A percentile compares a stretch with the other conserved stretches of the same genome.
phyloP scores from a whole-genome alignment of 768 basidiomycete species.

The Punctularia strigosozonata region DNA sequence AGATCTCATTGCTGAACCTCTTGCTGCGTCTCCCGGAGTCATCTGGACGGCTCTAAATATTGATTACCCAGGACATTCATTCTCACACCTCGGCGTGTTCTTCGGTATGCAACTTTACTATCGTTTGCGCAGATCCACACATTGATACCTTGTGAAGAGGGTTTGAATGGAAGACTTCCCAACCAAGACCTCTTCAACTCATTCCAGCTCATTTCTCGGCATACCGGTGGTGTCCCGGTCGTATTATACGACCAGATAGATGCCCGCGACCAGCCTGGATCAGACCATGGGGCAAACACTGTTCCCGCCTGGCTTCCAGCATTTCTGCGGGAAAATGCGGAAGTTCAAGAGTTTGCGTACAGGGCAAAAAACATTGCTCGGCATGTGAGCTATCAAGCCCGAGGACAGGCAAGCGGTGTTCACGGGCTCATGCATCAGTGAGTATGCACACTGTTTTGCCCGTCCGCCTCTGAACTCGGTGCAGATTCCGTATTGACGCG shows the following conservation, averaged over 20 bases:
- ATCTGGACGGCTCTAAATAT: constrained; percentile 94
- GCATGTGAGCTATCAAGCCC: constrained; percentile 64
- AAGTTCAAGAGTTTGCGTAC: constrained; percentile 39
- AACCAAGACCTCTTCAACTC: constrained; percentile 94
- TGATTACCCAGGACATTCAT: constrained; percentile 95
- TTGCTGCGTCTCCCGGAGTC: constrained; percentile 66
- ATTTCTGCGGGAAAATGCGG: constrained; percentile 26
- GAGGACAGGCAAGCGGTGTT: constrained; percentile 74
- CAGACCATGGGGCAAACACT: constrained; percentile 14
- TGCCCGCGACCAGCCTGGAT: constrained; percentile 24
- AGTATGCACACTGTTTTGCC: constrained; percentile 9
- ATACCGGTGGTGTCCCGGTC: constrained; percentile 67
- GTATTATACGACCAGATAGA: constrained; percentile 73
- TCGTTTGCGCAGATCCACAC: constrained; percentile 1
- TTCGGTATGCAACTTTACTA: constrained; percentile 46
- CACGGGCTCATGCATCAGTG: constrained; percentile 88
- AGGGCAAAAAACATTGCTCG: constrained; percentile 57
- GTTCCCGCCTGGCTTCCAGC: constrained; percentile 36
- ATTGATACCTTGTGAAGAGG: constrained; percentile 45
- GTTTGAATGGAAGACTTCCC: constrained; percentile 86
- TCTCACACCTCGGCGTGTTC: constrained; percentile 91
- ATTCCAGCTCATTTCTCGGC: constrained; percentile 56
- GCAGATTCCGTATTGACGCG: constrained; percentile 88
- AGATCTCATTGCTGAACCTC: constrained; percentile 59
- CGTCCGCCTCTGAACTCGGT: neutral